Evolutionary conservation across 2,329 filamentous ascomycete genomes (phyloP).

Genomic region (Torrubiella hemipterigena): DNA sequence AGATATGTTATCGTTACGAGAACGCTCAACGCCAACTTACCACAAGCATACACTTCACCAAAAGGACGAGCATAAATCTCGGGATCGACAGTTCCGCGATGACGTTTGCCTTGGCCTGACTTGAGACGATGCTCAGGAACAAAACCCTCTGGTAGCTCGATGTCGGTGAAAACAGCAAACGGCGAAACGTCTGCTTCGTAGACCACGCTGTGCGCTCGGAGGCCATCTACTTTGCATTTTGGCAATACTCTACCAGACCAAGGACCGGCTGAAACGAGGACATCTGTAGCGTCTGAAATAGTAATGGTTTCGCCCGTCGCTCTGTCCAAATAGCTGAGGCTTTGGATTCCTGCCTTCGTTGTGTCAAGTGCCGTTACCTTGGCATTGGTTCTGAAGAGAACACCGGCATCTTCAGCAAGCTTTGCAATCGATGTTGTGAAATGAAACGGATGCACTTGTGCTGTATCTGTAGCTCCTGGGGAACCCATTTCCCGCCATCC

Average conservation of each 20-base stretch:
- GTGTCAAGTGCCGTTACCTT: slow-evolving; percentile 56
- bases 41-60: slow-evolving; percentile 86
- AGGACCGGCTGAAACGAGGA: slow-evolving; percentile 45
- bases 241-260: slow-evolving; percentile 53
- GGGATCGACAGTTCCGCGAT: slow-evolving; percentile 59
- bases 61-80: slow-evolving; percentile 91
- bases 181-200: slow-evolving; percentile 54
- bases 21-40: slow-evolving; percentile 24
- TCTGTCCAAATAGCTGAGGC: slow-evolving; percentile 48
- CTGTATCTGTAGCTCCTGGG: slow-evolving; percentile 59
- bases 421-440: slow-evolving; percentile 80
- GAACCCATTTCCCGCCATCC: slow-evolving; percentile 73
- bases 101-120: slow-evolving; percentile 37
- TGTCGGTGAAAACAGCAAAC: slow-evolving; percentile 78
- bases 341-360: slow-evolving; percentile 37
- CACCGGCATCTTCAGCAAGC: slow-evolving; percentile 59
- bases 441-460: slow-evolving; percentile 85
- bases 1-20: background rate
- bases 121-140: slow-evolving; percentile 35
- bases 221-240: slow-evolving; percentile 41
- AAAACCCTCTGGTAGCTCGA: slow-evolving; percentile 58
- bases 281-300: slow-evolving; percentile 36
- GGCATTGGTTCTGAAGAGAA: slow-evolving; percentile 53
- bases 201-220: slow-evolving; percentile 55
- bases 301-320: slow-evolving; percentile 19